Percentiles rank a stretch among this genome's conserved stretches.
Conservation (phyloP, 140 eudicot species). For the Oenanthe javanica region DNA sequence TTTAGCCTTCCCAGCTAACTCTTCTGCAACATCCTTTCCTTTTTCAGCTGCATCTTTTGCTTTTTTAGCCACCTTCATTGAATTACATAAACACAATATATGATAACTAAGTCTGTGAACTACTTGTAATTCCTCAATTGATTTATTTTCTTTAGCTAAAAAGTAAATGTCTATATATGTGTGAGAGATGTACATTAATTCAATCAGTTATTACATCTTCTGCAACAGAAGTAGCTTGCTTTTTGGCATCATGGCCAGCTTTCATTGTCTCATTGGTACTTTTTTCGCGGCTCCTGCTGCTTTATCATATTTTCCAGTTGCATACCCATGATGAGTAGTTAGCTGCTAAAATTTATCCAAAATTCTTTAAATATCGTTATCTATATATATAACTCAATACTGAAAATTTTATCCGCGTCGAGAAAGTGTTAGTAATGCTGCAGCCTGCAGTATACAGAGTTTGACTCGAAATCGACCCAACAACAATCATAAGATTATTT, state of each 20-base stretch:
- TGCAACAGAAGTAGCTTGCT: slow-evolving; percentile 35
- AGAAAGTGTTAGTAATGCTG: too few species aligned
- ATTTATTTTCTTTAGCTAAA: background rate
- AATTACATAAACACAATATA: background rate
- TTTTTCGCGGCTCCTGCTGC: slow-evolving; percentile 29
- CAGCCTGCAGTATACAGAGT: too few species aligned
- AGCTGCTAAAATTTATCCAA: slow-evolving; percentile 15
- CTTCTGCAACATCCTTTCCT: slow-evolving; percentile 35
- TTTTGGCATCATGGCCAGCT: slow-evolving; percentile 36
- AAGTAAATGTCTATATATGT: background rate
- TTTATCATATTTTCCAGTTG: slow-evolving; percentile 29
- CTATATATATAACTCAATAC: too few species aligned
- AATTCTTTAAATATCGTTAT: background rate
- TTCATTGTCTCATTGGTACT: slow-evolving; percentile 37
- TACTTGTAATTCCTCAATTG: background rate
- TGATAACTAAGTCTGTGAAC: background rate
- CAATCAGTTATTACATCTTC: slow-evolving; percentile 32
- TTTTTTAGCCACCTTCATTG: slow-evolving; percentile 35
- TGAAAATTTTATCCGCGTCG: too few species aligned
- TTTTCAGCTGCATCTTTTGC: slow-evolving; percentile 46
- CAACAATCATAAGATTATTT: too few species aligned
- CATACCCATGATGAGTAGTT: slow-evolving; percentile 12
- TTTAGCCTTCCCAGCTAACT: slow-evolving; percentile 54
- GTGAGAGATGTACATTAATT: background rate
- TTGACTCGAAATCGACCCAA: too few species aligned